Evolutionary conservation across 805 yeast species (phyloP).

Genomic region (Ogataea paraovalis): DNA sequence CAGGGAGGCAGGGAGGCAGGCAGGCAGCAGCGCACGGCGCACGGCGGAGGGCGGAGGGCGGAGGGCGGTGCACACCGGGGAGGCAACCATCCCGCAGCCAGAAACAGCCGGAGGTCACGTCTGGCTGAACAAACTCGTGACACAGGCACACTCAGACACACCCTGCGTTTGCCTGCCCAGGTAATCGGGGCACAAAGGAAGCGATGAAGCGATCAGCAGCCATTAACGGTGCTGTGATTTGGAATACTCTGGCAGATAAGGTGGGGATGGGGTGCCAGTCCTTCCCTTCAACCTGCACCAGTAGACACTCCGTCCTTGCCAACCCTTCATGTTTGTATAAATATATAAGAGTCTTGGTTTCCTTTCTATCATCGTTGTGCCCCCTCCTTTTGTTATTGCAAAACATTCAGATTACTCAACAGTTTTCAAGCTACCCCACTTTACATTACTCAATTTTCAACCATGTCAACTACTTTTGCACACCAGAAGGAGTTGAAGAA

Average conservation of each 20-base stretch:
- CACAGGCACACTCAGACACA: neutral
- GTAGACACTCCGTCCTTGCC: no score
- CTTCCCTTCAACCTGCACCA: neutral
- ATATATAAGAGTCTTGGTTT: neutral
- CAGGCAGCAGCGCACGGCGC: no score
- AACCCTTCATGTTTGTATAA: neutral
- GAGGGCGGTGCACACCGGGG: no score
- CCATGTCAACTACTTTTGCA: conserved; percentile 42
- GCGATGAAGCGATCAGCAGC: no score
- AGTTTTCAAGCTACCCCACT: neutral
- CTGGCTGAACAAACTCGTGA: neutral
- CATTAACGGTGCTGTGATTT: no score
- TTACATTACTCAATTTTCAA: no score
- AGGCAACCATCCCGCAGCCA: no score
- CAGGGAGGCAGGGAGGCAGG: neutral
- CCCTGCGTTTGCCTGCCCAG: neutral
- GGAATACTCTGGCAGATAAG: neutral
- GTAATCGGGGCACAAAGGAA: no score
- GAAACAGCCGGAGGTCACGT: neutral
- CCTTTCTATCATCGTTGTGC: neutral
- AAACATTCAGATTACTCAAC: neutral
- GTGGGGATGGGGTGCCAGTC: neutral
- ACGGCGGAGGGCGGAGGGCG: no score
- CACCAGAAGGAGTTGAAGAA: conserved; percentile 56
- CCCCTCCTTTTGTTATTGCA: neutral